Evolutionary conservation across 257 asterid genomes (phyloP).

Genomic region (Solanum virginianum): DNA sequence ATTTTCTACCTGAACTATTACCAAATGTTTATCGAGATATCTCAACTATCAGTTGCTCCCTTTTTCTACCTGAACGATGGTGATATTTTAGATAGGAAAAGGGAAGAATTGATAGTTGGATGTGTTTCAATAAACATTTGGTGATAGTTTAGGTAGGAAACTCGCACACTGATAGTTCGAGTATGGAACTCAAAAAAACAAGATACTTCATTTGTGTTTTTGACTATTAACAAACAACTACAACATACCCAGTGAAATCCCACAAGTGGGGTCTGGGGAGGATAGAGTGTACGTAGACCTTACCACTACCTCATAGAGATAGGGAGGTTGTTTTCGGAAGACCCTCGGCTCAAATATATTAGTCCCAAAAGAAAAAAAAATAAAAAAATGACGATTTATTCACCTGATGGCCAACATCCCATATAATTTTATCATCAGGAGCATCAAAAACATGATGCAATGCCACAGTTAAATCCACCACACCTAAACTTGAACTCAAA

Average conservation of each 20-base stretch:
- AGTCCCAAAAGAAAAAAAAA: too few relatives aligned
- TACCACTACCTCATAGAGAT: too few relatives aligned
- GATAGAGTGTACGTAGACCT: too few relatives aligned
- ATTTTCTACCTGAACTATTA: not conserved
- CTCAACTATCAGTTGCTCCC: not conserved
- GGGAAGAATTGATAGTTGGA: not conserved
- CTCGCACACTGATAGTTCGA: not conserved
- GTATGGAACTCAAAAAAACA: not conserved
- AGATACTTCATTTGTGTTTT: not conserved
- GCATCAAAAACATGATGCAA: conserved; percentile 69
- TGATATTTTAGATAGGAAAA: not conserved
- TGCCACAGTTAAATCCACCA: conserved; percentile 70
- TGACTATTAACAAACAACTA: not conserved
- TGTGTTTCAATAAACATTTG: not conserved
- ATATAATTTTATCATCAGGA: conserved; percentile 65
- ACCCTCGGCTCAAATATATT: too few relatives aligned
- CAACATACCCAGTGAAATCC: too few relatives aligned
- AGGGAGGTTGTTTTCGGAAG: too few relatives aligned
- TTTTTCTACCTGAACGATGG: not conserved
- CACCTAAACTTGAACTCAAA: conserved; percentile 66
- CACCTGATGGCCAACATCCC: conserved; percentile 95
- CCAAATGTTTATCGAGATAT: too few relatives aligned
- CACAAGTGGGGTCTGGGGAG: too few relatives aligned
- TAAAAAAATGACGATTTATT: not conserved
- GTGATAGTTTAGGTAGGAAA: not conserved